Conservation (phyloP, 805 yeast species). For the Saccharomyces paradoxus region DNA sequence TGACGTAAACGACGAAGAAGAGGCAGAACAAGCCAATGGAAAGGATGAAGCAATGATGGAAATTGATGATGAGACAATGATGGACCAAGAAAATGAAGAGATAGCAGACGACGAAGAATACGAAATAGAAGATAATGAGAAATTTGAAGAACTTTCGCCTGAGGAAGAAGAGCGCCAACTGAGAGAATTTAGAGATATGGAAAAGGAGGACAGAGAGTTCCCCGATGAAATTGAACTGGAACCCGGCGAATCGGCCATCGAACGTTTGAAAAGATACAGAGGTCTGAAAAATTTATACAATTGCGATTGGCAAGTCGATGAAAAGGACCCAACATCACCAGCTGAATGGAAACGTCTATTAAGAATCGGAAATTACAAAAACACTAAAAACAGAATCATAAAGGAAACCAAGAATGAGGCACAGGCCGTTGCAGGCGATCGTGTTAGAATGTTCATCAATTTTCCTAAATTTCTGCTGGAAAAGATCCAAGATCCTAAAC, state of each 20-base stretch:
- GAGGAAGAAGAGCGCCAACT: slow-evolving; percentile 83
- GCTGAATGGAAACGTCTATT: slow-evolving; percentile 67
- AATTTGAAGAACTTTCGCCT: slow-evolving; percentile 60
- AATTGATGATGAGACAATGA: slow-evolving; percentile 26
- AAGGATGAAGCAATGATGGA: slow-evolving; percentile 25
- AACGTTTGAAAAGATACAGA: slow-evolving; percentile 68
- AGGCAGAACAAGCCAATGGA: slow-evolving; percentile 30
- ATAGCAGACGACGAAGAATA: slow-evolving; percentile 15
- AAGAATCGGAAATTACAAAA: slow-evolving; percentile 67
- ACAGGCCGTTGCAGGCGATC: slow-evolving; percentile 54
- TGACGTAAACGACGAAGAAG: slow-evolving; percentile 28
- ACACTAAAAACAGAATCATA: slow-evolving; percentile 58
- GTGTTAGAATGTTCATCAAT: slow-evolving; percentile 49
- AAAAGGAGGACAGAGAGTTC: slow-evolving; percentile 79
- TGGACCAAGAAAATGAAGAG: slow-evolving; percentile 25
- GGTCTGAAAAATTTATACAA: slow-evolving; percentile 78
- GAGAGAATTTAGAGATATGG: slow-evolving; percentile 55
- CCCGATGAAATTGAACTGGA: slow-evolving; percentile 90
- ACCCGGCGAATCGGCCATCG: slow-evolving; percentile 68
- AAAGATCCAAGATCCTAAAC: slow-evolving; percentile 36
- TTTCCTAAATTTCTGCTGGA: slow-evolving; percentile 44
- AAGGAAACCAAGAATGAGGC: slow-evolving; percentile 47
- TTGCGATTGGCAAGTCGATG: slow-evolving; percentile 83
- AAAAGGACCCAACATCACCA: slow-evolving; percentile 68
- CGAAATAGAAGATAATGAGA: slow-evolving; percentile 35